These are phyloP conservation scores for Vigna angularis DNA, from an alignment of 306 rosid species.

Conservation along the genomic window DNA sequence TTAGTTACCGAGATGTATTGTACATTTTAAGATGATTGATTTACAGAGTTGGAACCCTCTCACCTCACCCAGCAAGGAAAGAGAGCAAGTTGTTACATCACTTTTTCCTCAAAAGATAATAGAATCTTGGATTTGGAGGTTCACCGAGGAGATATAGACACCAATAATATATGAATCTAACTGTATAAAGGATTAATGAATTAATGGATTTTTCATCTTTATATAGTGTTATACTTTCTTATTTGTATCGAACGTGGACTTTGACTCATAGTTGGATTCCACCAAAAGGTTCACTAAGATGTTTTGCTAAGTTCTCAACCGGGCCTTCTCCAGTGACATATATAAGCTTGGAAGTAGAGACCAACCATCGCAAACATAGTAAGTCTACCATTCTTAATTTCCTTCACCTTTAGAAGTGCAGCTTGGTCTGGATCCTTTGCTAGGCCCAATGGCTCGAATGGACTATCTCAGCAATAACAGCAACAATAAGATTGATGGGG, in stretches of 20 bases:
- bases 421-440: constrained; percentile 90
- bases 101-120: too few relatives aligned
- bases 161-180: too few relatives aligned
- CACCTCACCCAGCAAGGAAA: constrained; percentile 66
- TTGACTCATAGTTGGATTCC: too few relatives aligned
- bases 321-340: constrained; percentile 89
- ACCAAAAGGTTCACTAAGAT: constrained; percentile 88
- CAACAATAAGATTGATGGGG: constrained; percentile 75
- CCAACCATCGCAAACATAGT: constrained; percentile 93
- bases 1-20: constrained; percentile 39
- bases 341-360: constrained; percentile 76
- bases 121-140: too few relatives aligned
- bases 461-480: constrained; percentile 79
- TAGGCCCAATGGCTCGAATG: constrained; percentile 81
- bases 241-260: too few relatives aligned
- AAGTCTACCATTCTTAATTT: constrained; percentile 84
- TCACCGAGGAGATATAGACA: too few relatives aligned
- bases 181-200: too few relatives aligned
- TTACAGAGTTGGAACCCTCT: constrained; percentile 82
- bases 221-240: too few relatives aligned
- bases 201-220: too few relatives aligned
- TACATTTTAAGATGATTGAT: constrained; percentile 44
- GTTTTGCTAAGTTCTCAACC: constrained; percentile 83
- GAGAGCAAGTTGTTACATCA: constrained; percentile 74
- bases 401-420: constrained; percentile 85